Conservation (phyloP, 805 yeast genomes). For the Candida argentea region DNA sequence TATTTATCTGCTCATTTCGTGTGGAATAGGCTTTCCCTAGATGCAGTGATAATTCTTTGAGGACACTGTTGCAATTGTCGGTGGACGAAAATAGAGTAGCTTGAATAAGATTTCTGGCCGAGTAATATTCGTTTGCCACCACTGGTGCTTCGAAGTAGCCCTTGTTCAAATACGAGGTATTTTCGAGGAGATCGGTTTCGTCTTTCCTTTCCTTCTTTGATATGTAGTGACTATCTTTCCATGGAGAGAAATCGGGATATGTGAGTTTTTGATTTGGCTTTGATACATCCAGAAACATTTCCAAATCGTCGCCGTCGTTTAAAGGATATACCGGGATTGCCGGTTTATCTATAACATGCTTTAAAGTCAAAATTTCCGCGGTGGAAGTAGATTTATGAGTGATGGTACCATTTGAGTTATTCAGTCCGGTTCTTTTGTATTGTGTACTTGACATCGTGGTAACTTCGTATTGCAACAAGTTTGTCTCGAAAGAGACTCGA, state of each 20-base stretch:
- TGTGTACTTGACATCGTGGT: slow-evolving; percentile 17
- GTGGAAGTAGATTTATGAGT: no score
- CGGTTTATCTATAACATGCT: slow-evolving; percentile 28
- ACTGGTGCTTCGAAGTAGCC: slow-evolving; percentile 60
- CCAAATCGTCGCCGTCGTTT: slow-evolving; percentile 15
- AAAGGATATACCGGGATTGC: slow-evolving; percentile 23
- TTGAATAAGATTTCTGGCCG: slow-evolving; percentile 55
- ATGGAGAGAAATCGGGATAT: slow-evolving; percentile 66
- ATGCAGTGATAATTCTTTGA: slow-evolving; percentile 28
- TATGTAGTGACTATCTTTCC: slow-evolving; percentile 45
- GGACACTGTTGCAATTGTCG: slow-evolving; percentile 23
- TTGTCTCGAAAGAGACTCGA: no score
- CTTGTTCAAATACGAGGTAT: slow-evolving; percentile 44
- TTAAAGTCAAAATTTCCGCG: slow-evolving; percentile 26
- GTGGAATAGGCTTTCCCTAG: slow-evolving; percentile 26
- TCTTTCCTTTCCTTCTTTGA: slow-evolving; percentile 11
- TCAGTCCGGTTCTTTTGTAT: no score
- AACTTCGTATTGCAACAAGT: not conserved
- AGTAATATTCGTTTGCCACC: slow-evolving; percentile 57
- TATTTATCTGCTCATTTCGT: slow-evolving; percentile 30
- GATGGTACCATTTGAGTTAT: no score
- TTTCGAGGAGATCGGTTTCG: slow-evolving; percentile 46
- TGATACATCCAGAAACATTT: not conserved
- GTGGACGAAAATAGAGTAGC: slow-evolving; percentile 30
- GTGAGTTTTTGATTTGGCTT: slow-evolving; percentile 6